These are phyloP conservation scores for Arachis monticola DNA, from an alignment of 331 rosid genomes.

Conservation along the genomic window DNA sequence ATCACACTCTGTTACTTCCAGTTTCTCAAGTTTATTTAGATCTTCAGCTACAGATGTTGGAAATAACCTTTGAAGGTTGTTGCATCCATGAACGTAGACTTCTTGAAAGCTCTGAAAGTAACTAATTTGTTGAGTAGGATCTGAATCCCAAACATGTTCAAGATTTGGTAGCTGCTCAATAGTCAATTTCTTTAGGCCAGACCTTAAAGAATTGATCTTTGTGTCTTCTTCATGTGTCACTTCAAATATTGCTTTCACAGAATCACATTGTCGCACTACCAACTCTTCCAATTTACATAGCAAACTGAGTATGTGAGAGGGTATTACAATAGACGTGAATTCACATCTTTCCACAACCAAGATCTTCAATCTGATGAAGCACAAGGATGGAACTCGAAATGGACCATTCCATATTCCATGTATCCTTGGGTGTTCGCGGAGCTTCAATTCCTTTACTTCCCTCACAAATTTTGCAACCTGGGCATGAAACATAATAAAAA, in stretches of 20 bases:
- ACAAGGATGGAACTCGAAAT: not conserved
- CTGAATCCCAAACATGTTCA: constrained; percentile 8
- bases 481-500: not conserved
- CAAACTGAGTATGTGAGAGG: not conserved
- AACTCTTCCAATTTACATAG: not conserved
- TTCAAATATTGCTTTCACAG: not conserved
- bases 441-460: not conserved
- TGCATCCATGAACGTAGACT: not conserved
- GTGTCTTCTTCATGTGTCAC: not conserved
- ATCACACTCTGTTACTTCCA: not conserved
- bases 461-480: not conserved
- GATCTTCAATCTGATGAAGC: not conserved
- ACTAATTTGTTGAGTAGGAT: not conserved
- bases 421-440: not conserved
- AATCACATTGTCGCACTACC: not conserved
- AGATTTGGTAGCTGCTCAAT: not conserved
- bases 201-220: not conserved
- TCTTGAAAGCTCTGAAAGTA: not conserved
- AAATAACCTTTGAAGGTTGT: constrained; percentile 13
- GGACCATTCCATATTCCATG: not conserved
- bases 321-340: not conserved
- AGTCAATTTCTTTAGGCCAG: not conserved
- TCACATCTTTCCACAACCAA: not conserved
- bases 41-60: constrained; percentile 9
- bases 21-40: not conserved